Base-by-base conservation (phyloP, 2,329 filamentous ascomycete species). In the Teratosphaeria destructans region DNA sequence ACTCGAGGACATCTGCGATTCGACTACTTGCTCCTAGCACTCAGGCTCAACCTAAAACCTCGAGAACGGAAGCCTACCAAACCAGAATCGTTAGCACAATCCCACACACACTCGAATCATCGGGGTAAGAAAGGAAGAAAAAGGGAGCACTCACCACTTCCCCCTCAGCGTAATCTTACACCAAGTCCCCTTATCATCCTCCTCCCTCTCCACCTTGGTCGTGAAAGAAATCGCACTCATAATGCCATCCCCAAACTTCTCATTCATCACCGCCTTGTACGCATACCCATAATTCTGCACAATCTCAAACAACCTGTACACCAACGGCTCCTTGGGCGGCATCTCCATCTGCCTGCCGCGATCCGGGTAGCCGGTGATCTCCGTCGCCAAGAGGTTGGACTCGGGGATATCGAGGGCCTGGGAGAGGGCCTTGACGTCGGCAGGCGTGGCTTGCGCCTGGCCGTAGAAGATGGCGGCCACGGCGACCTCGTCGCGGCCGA, bases 231-330 rank as follows among this genome's bases (percentile, higher is more conserved):
- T 96, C 0, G 92, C 93, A 71, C 90, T 95, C 93, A 97, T 96
- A 71, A 97, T 97, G 1, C 93, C 93, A 61, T 81, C 78, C 7
- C 78, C 78, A 67, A 81, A 81, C 80, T 96, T 96, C 82, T 97
- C 93, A 67, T 97, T 96, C 74, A 96, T 73, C 4, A 97, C 83
- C 0, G 91, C 92, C 81, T 96, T 96, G 77, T 95, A 96, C 0
- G 92, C 89, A 73, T 96, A 95, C 1, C 93, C 93, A 70, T 96
- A 96, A 74, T 96, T 97, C 78, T 96, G 92, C 63, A 97, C 87
- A 71, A 96, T 88, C 80, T 97, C 93, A 73, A 90, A 96, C 61
- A 96, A 74, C 2, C 93, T 81, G 74, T 97, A 97, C 71, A 96
- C 92, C 66, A 95, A 76, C 4, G 90, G 90, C 72, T 95, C 90